These are phyloP conservation scores for Lentinula guzmanii DNA, from an alignment of 768 basidiomycete genomes.

Conservation along the genomic window DNA sequence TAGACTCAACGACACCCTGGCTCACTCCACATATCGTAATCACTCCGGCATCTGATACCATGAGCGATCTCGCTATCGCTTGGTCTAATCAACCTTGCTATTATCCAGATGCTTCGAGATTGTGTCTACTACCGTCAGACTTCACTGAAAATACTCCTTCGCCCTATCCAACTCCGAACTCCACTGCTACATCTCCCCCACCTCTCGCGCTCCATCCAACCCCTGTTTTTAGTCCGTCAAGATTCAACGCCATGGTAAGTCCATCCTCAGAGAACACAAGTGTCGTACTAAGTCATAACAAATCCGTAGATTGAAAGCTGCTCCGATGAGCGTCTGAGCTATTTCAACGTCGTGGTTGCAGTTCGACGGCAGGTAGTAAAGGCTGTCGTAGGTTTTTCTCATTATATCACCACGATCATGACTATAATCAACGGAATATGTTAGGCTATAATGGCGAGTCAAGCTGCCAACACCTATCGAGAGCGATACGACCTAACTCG, in stretches of 20 bases:
- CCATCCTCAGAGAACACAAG: neutral
- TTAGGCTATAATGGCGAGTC: slow-evolving; percentile 36
- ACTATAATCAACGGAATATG: slow-evolving; percentile 5
- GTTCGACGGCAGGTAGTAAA: slow-evolving; percentile 32
- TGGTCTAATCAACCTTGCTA: slow-evolving; percentile 28
- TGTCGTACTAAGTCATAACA: neutral
- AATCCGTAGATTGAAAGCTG: slow-evolving; percentile 16
- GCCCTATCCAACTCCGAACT: neutral
- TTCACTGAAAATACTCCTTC: neutral
- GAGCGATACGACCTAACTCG: slow-evolving; percentile 30
- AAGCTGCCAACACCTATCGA: slow-evolving; percentile 28
- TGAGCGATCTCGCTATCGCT: slow-evolving; percentile 26
- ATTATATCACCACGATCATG: slow-evolving; percentile 1
- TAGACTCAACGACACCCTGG: slow-evolving; percentile 36
- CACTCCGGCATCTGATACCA: slow-evolving; percentile 34
- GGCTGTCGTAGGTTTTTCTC: slow-evolving; percentile 27
- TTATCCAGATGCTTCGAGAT: slow-evolving; percentile 25
- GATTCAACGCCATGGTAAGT: slow-evolving; percentile 24
- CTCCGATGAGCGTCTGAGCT: slow-evolving; percentile 22
- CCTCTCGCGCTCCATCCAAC: neutral
- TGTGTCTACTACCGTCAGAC: slow-evolving; percentile 27
- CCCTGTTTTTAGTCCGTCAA: slow-evolving; percentile 25
- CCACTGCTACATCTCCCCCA: neutral
- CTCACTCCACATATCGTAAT: slow-evolving; percentile 47
- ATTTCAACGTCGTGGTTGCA: slow-evolving; percentile 24